Percentiles rank a stretch among this genome's conserved stretches.
Conservation (phyloP, 148 eudicot species). For the Cornus controversa region DNA sequence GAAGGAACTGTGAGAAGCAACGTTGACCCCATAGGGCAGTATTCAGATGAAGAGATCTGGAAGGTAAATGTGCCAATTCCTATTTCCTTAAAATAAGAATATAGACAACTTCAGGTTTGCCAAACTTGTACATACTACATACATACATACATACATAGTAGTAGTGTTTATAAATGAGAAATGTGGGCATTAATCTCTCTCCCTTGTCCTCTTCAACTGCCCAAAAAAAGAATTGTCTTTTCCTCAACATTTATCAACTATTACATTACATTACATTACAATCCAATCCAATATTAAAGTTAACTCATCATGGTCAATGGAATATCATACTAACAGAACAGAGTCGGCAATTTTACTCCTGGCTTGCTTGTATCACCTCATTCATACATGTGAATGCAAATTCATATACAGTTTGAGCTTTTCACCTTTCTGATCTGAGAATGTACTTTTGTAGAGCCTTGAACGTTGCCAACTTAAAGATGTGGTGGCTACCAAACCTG, state of each 20-base stretch:
- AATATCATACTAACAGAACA: too few species aligned
- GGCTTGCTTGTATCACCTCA: too few species aligned
- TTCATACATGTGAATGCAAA: too few species aligned
- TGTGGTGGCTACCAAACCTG: slow-evolving; percentile 79
- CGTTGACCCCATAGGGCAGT: slow-evolving; percentile 70
- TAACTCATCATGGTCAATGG: neutral
- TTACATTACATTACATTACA: too few species aligned
- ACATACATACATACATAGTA: neutral
- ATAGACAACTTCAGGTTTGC: neutral
- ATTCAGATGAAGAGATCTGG: slow-evolving; percentile 95
- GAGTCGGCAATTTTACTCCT: too few species aligned
- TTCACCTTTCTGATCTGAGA: slow-evolving; percentile 10
- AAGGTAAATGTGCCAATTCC: slow-evolving; percentile 44
- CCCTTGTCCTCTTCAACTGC: neutral
- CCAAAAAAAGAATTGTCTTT: neutral
- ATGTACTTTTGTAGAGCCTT: slow-evolving; percentile 56
- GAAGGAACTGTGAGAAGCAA: slow-evolving; percentile 97
- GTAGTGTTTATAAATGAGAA: too few species aligned
- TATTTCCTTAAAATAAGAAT: neutral
- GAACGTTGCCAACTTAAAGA: slow-evolving; percentile 94
- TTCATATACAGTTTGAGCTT: neutral
- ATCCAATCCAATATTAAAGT: neutral
- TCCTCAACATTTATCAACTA: too few species aligned
- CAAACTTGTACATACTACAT: neutral
- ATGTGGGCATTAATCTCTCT: too few species aligned